Base-by-base conservation (phyloP, 768 basidiomycete genomes). In the Rhizopogon salebrosus region DNA sequence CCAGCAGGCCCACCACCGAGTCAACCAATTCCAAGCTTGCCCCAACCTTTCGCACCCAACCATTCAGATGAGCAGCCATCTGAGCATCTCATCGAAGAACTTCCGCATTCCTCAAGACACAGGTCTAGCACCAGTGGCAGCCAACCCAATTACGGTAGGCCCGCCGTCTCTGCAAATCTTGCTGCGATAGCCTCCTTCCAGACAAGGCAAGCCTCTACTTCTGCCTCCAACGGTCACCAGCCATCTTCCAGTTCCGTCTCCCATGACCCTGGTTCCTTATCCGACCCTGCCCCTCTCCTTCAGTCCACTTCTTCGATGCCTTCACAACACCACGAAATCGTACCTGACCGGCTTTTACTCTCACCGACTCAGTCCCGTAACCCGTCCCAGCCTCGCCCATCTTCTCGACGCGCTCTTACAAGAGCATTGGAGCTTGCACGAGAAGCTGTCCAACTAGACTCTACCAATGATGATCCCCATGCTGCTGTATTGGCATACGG, bases 401-500 rank as follows among this genome's bases (percentile, higher is more conserved):
- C 92, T 18, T 93, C 92, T 24, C 82, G 92, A 52, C 82, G 88
- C 50, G 91, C 93, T 24, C 75, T 95, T 24, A 95, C 93, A 16
- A 78, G 80, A 59, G 93, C 92, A 1, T 74, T 95, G 43, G 89
- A 93, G 61, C 78, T 94, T 11, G 93, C 93, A 13, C 84, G 92
- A 31, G 88, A 92, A 67, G 93, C 93, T 8, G 93, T 95, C 39
- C 82, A 84, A 60, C 82, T 94, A 34, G 93, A 95, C 64, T 82
- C 87, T 5, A 88, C 85, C 14, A 92, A 92, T 56, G 89, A 94
- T 65, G 88, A 93, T 59, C 91, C 92, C 14, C 80, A 89, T 60
- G 89, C 85, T 35, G 93, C 93, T 2, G 89, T 95, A n/a, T 73
- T 84, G 43, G 93, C 93, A 0, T 95, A 95, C 66, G 85, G 84